Evolutionary conservation across 2,329 filamentous ascomycete genomes (phyloP).

Genomic region (Nothopassalora personata): DNA sequence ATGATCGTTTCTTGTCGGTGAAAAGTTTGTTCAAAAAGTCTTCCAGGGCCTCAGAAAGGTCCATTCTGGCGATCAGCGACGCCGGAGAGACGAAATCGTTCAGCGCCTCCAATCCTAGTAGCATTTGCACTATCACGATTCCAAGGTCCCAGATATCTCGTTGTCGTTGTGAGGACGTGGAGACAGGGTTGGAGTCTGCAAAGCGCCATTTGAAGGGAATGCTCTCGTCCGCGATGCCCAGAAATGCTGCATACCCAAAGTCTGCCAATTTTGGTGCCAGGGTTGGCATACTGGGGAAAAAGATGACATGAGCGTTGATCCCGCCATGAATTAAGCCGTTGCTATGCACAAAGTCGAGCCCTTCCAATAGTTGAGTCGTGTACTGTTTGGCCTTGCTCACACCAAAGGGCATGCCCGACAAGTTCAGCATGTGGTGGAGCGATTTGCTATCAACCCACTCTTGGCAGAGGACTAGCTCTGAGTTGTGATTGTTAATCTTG

Average conservation of each 20-base stretch:
- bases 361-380: conserved; percentile 88
- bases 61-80: conserved; percentile 64
- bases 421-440: neutral
- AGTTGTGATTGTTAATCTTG: conserved; percentile 16
- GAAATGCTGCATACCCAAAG: conserved; percentile 62
- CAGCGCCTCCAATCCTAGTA: conserved; percentile 74
- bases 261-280: conserved; percentile 64
- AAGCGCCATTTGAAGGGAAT: conserved; percentile 21
- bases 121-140: conserved; percentile 86
- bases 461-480: conserved; percentile 25
- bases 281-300: conserved; percentile 19
- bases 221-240: conserved; percentile 42
- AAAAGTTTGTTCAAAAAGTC: conserved; percentile 83
- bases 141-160: conserved; percentile 95
- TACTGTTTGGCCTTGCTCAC: conserved; percentile 70
- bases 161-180: conserved; percentile 52
- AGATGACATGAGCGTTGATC: conserved; percentile 21
- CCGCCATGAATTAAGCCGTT: conserved; percentile 67
- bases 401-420: neutral
- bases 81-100: conserved; percentile 74
- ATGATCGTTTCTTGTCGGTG: conserved; percentile 77
- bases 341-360: conserved; percentile 78
- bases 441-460: conserved; percentile 23
- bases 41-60: conserved; percentile 67
- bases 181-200: neutral